Evolutionary conservation across 345 rosid genomes (phyloP).

Genomic region (Odontarrhena argentea): DNA sequence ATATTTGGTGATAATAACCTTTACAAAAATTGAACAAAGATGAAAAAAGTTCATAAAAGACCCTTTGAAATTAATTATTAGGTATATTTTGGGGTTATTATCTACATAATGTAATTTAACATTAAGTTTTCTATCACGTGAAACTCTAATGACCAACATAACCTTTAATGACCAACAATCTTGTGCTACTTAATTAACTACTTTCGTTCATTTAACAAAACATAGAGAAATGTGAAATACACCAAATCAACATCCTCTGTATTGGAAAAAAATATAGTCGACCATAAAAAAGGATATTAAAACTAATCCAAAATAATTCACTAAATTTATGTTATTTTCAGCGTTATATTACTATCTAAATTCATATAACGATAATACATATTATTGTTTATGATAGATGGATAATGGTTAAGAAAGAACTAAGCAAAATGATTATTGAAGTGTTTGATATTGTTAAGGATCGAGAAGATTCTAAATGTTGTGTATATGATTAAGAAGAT

Average conservation of each 20-base stretch:
- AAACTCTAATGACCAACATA: conserved; percentile 23
- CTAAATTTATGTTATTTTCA: no score
- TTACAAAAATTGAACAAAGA: background rate
- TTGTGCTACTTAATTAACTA: conserved; percentile 4
- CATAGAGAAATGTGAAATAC: background rate
- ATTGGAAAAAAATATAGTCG: background rate
- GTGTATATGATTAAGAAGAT: no score
- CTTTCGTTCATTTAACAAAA: background rate
- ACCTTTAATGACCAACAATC: conserved; percentile 14
- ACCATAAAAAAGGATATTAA: background rate
- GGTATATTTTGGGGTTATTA: background rate
- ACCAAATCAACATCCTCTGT: background rate
- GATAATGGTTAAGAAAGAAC: no score
- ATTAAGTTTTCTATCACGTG: conserved; percentile 22
- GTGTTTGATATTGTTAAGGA: no score
- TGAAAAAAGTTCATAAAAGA: background rate
- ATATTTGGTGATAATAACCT: conserved; percentile 22
- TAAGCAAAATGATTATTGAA: no score
- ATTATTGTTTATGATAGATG: no score
- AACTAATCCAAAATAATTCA: no score
- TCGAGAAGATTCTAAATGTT: no score
- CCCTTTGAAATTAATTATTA: background rate
- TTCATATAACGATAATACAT: no score
- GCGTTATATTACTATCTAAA: no score
- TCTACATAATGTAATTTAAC: background rate